These are phyloP conservation scores for Eimeria sp. DNA, from an alignment of 169 alveolate species.

Conservation along the genomic window DNA sequence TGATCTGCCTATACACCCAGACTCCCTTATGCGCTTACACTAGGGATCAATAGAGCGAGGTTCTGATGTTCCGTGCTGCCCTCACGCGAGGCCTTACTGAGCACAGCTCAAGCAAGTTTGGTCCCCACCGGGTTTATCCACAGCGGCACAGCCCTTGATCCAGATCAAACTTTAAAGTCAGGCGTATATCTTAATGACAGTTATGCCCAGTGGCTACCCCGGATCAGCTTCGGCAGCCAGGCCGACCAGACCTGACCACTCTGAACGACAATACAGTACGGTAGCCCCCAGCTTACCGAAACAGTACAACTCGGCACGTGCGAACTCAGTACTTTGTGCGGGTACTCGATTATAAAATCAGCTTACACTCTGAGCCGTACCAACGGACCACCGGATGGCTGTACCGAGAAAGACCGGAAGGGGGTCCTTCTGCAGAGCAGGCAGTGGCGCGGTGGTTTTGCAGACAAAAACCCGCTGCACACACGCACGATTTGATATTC, in stretches of 20 bases:
- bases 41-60: too few species aligned
- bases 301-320: background rate
- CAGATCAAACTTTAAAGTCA: background rate
- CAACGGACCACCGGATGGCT: background rate
- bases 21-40: background rate
- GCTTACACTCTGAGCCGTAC: constrained; percentile 4
- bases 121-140: background rate
- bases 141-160: background rate
- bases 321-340: background rate
- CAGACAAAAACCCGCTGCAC: constrained; percentile 14
- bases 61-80: background rate
- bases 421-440: background rate
- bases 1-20: too few species aligned
- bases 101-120: background rate
- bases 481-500: background rate
- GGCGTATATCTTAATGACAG: background rate
- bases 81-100: background rate
- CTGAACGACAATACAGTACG: background rate
- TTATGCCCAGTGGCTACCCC: background rate
- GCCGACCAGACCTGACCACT: background rate
- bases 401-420: background rate
- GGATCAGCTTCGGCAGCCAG: too few species aligned
- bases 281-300: background rate
- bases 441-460: background rate
- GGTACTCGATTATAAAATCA: background rate